A percentile compares a stretch with the other conserved stretches of the same genome.
phyloP scores from a whole-genome alignment of 2,329 filamentous ascomycete genomes.

The Penicillium sp. region DNA sequence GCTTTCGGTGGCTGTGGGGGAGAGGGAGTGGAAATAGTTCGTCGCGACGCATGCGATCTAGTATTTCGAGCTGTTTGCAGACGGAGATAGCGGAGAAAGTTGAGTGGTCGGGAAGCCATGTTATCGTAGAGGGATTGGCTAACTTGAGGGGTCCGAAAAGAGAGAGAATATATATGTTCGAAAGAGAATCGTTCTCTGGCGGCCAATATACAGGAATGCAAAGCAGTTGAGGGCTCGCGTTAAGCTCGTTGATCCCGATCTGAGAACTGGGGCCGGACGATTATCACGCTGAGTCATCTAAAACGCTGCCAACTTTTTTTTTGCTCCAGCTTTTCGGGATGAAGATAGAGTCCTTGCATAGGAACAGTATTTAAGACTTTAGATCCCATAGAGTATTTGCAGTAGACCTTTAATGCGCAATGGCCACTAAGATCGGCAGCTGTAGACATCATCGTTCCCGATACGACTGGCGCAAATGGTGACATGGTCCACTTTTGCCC shows the following conservation, averaged over 20 bases:
- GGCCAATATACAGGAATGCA: not conserved
- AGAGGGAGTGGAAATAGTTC: constrained; percentile 25
- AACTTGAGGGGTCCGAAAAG: too few species aligned
- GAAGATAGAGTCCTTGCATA: constrained; percentile 4
- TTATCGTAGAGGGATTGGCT: not conserved
- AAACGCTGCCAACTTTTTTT: not conserved
- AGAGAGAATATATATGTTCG: not conserved
- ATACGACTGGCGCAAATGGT: constrained; percentile 10
- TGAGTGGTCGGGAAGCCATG: constrained; percentile 13
- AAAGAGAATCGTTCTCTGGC: not conserved
- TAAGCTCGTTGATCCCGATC: constrained; percentile 1
- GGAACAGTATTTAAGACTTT: not conserved
- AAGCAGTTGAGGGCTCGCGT: not conserved
- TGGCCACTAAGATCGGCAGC: constrained; percentile 19
- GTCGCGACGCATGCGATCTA: constrained; percentile 12
- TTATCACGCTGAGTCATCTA: constrained; percentile 9
- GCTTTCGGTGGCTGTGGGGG: constrained; percentile 14
- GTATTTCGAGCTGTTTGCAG: constrained; percentile 10
- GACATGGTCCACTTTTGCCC: constrained; percentile 24
- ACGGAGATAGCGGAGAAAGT: constrained; percentile 17
- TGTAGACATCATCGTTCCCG: constrained; percentile 21
- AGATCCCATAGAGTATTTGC: not conserved
- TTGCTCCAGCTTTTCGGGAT: not conserved
- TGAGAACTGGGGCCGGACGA: not conserved
- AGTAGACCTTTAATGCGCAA: constrained; percentile 7